These are phyloP conservation scores for Taphrina wiesneri DNA, from an alignment of 1,139 yeast genomes.

Conservation along the genomic window DNA sequence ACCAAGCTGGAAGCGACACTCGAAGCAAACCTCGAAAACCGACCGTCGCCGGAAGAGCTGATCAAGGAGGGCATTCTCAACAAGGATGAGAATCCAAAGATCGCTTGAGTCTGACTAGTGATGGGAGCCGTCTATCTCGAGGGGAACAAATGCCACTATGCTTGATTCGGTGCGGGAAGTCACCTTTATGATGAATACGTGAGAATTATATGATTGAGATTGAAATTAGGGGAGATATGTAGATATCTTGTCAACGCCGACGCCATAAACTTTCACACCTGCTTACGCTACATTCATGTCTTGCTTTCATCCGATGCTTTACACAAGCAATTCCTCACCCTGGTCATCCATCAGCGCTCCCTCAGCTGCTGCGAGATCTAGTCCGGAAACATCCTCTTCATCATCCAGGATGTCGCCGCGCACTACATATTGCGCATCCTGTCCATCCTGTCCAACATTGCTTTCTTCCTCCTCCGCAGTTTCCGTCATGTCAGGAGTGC, in stretches of 20 bases:
- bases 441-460: not conserved
- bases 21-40: constrained; percentile 12
- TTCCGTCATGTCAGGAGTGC: not conserved
- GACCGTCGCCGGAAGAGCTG: constrained; percentile 25
- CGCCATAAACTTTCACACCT: not conserved
- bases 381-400: constrained; percentile 1
- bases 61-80: constrained; percentile 29
- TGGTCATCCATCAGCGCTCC: not conserved
- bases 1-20: constrained; percentile 8
- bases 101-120: not conserved
- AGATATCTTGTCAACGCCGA: not conserved
- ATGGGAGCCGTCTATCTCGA: not conserved
- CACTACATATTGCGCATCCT: not conserved
- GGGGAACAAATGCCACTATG: too few species aligned
- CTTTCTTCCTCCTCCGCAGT: not conserved
- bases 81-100: constrained; percentile 24
- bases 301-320: not conserved
- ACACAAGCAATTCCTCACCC: not conserved
- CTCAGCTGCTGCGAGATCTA: not conserved
- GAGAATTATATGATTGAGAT: too few species aligned
- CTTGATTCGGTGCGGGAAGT: too few species aligned
- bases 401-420: not conserved
- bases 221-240: too few species aligned
- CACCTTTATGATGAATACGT: too few species aligned
- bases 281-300: not conserved